Evolutionary conservation across 306 rosid species (phyloP).

Genomic region (Lithocarpus polystachyus): DNA sequence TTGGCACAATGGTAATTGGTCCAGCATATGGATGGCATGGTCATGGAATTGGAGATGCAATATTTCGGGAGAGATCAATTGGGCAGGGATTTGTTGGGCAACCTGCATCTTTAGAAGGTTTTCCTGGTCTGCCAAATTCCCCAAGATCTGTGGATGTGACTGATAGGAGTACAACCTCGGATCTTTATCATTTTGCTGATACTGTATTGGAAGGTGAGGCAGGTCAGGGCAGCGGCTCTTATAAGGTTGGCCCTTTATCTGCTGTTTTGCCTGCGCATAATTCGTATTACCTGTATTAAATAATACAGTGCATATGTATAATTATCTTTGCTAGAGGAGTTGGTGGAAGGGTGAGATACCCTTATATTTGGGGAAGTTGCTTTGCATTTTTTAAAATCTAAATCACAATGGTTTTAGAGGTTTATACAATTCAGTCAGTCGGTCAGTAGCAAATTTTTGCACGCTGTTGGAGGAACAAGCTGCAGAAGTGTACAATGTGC

Average conservation of each 20-base stretch:
- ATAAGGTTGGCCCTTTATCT: neutral
- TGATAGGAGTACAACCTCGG: slow-evolving; percentile 30
- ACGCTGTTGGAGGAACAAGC: slow-evolving; percentile 6
- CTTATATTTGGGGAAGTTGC: neutral
- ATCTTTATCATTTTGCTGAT: slow-evolving; percentile 61
- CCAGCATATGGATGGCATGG: slow-evolving; percentile 39
- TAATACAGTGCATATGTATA: neutral
- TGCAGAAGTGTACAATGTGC: slow-evolving; percentile 10
- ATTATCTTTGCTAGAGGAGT: neutral
- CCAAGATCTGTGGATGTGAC: slow-evolving; percentile 16
- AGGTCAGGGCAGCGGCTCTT: slow-evolving; percentile 12
- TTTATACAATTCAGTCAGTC: neutral
- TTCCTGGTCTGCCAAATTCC: slow-evolving; percentile 31
- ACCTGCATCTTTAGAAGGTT: slow-evolving; percentile 27
- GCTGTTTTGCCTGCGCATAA: neutral
- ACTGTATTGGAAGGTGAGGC: slow-evolving; percentile 38
- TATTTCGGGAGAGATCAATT: slow-evolving; percentile 28
- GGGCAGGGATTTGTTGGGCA: slow-evolving; percentile 35
- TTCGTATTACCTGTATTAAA: slow-evolving; percentile 7
- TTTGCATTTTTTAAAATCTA: neutral
- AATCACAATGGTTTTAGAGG: too few relatives aligned
- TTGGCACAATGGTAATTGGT: slow-evolving; percentile 23
- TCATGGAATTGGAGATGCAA: slow-evolving; percentile 43
- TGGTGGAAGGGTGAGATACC: neutral
- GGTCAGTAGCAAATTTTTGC: neutral